Base-by-base conservation (phyloP, 2,329 filamentous ascomycete genomes). In the Trichophyton schoenleinii region DNA sequence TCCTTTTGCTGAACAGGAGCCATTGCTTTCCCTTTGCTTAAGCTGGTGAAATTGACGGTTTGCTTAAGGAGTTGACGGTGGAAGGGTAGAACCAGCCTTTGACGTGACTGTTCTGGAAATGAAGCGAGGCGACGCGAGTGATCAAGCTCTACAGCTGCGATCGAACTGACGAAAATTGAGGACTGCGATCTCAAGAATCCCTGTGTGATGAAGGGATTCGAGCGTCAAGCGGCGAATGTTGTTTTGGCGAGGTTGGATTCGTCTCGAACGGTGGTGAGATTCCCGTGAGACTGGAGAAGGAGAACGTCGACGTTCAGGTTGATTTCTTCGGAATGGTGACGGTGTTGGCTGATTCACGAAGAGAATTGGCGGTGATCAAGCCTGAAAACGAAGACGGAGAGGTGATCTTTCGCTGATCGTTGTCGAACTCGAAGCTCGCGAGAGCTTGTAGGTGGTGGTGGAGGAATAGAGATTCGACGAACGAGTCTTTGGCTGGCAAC, bases 21-120 rank as follows among this genome's bases (percentile, higher is more conserved):
- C 49, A 53, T 53, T 38, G 34, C 34, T 53, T 53, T 52, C 28
- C 49, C 49, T 53, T 28, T 53, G 34, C 49, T 53, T 18, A 31
- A 34, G 49, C 34, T 53, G 49, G 18, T 53, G 49, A 53, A 38
- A 13, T 31, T 53, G 49, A 53, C 20, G 49, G 13, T 53, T 22
- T 2, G 22, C 44, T 48, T 48, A 31, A 34, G 15, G 49, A 53
- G 11, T 53, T 53, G 49, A 53, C 49, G 49, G 22, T 31, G 15
- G 34, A 28, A 34, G 49, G 49, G 28, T 53, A 34, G 28, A 53
- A 53, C 49, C 49, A 53, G 49, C 49, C 49, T 53, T 53, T 53
- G 49, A 53, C 49, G 49, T 53, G 49, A 53, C 49, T 53, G 49
- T 53, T 53, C 49, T 53, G 49, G 49, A 18, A 53, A 53, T 53